Conservation (phyloP, 106 monocot species). For the Dioscorea zingiberensis region DNA sequence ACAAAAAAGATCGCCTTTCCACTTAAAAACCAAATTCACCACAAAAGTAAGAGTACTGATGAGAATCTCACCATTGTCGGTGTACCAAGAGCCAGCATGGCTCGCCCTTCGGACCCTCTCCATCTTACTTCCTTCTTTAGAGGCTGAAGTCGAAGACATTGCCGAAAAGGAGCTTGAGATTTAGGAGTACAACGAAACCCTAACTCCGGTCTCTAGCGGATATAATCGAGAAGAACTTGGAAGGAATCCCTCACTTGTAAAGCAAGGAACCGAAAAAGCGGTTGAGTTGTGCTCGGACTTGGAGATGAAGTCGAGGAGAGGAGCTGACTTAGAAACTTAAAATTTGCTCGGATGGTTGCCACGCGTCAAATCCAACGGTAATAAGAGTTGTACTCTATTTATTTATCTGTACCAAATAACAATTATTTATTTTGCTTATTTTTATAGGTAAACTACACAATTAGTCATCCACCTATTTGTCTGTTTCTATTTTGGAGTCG, state of each 20-base stretch:
- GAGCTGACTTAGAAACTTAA: neutral
- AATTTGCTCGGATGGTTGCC: neutral
- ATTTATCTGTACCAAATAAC: too few species aligned
- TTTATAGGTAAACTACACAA: too few species aligned
- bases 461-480: too few species aligned
- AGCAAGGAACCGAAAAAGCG: neutral
- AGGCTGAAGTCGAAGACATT: neutral
- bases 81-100: conserved; percentile 98
- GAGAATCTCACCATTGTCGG: conserved; percentile 46
- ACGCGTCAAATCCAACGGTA: neutral
- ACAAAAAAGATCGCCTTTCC: neutral
- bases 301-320: neutral
- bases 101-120: conserved; percentile 66
- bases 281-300: too few species aligned
- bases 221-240: neutral
- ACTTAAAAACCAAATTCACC: neutral
- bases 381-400: too few species aligned
- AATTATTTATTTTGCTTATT: too few species aligned
- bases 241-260: neutral
- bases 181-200: neutral
- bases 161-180: neutral
- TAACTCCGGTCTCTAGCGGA: too few species aligned
- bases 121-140: conserved; percentile 6
- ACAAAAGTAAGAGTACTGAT: neutral
- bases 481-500: too few species aligned